These are phyloP conservation scores for Trametes cingulata DNA, from an alignment of 768 basidiomycete genomes.

Conservation along the genomic window DNA sequence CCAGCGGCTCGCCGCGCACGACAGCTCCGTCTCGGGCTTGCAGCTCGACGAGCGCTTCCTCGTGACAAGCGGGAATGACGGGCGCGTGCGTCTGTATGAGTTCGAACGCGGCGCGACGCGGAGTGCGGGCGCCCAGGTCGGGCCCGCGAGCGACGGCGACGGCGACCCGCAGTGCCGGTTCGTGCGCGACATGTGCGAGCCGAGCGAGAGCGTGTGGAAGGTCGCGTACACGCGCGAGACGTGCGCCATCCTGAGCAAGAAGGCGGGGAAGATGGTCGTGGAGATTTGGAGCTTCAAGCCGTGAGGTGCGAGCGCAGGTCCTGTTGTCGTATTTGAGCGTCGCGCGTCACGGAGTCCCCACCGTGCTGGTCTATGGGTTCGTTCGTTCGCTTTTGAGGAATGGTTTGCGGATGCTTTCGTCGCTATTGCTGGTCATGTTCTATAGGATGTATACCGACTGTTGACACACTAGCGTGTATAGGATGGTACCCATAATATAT, in stretches of 20 bases:
- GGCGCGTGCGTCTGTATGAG: conserved; percentile 75
- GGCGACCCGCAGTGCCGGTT: conserved; percentile 40
- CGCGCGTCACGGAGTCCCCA: too few species aligned
- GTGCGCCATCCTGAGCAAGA: conserved; percentile 79
- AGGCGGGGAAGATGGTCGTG: conserved; percentile 79
- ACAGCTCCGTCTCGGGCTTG: conserved; percentile 81
- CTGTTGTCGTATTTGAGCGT: too few species aligned
- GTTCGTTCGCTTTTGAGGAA: too few species aligned
- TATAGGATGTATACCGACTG: too few species aligned
- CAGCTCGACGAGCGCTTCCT: conserved; percentile 85
- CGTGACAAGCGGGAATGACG: conserved; percentile 85
- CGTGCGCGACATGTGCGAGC: conserved; percentile 76
- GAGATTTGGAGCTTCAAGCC: conserved; percentile 82
- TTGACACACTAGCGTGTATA: too few species aligned
- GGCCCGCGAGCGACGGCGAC: background rate
- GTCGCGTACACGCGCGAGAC: conserved; percentile 71
- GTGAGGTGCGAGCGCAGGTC: too few species aligned
- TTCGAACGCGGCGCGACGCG: conserved; percentile 38
- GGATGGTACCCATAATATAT: too few species aligned
- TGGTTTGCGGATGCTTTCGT: too few species aligned
- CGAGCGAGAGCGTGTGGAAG: conserved; percentile 86
- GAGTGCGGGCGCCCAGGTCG: background rate
- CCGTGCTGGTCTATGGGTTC: too few species aligned
- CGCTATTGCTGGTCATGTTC: too few species aligned
- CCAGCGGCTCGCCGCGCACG: conserved; percentile 84